Evolutionary conservation across 306 rosid genomes (phyloP).

Genomic region (Ceratonia siliqua): DNA sequence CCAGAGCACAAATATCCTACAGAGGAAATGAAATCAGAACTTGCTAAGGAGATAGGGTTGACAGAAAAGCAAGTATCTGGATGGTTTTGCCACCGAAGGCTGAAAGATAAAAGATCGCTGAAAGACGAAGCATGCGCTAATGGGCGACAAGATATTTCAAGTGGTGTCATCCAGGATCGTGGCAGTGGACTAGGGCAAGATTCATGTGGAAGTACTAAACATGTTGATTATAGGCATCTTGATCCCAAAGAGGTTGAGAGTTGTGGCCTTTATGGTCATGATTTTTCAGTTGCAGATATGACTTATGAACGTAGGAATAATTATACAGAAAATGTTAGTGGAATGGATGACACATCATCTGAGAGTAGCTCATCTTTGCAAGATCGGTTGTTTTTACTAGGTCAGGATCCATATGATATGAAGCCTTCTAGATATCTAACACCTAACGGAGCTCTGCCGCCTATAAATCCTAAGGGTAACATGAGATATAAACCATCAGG

Average conservation of each 20-base stretch:
- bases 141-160: slow-evolving; percentile 90
- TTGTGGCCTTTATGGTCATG: slow-evolving; percentile 65
- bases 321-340: slow-evolving; percentile 57
- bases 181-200: slow-evolving; percentile 97
- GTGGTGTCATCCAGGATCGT: slow-evolving; percentile 86
- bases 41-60: slow-evolving; percentile 73
- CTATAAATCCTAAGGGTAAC: slow-evolving; percentile 54
- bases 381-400: slow-evolving; percentile 59
- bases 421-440: slow-evolving; percentile 64
- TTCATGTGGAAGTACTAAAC: slow-evolving; percentile 97
- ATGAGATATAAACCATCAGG: slow-evolving; percentile 88
- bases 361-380: slow-evolving; percentile 85
- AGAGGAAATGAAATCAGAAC: slow-evolving; percentile 76
- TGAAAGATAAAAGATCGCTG: slow-evolving; percentile 79
- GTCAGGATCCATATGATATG: slow-evolving; percentile 59
- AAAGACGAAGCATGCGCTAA: slow-evolving; percentile 62
- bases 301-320: slow-evolving; percentile 51
- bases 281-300: slow-evolving; percentile 55
- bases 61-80: slow-evolving; percentile 98
- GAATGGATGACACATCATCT: slow-evolving; percentile 77
- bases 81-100: slow-evolving; percentile 99
- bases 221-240: slow-evolving; percentile 69
- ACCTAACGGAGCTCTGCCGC: slow-evolving; percentile 57
- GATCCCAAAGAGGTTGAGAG: slow-evolving; percentile 98
- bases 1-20: slow-evolving; percentile 91